Conservation (phyloP, 2,329 filamentous ascomycete species). For the Nemania sp. region DNA sequence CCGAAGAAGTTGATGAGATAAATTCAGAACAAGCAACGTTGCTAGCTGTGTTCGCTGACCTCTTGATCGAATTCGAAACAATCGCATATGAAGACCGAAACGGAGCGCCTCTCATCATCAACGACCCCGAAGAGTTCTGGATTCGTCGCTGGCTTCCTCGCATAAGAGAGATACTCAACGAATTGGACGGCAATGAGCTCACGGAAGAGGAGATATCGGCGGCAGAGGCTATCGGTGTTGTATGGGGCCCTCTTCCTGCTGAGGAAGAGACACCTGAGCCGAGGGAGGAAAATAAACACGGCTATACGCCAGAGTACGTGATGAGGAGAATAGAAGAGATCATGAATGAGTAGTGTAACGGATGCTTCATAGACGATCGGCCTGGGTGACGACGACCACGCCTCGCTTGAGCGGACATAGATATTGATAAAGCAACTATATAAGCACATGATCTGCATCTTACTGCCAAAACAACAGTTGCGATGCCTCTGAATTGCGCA, state of each 20-base stretch:
- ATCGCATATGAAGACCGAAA: constrained; percentile 9
- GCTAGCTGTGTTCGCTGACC: not conserved
- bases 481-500: too few relatives aligned
- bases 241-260: constrained; percentile 4
- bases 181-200: constrained; percentile 2
- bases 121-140: constrained; percentile 13
- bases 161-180: not conserved
- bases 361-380: not conserved
- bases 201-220: constrained; percentile 8
- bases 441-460: too few relatives aligned
- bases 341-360: constrained; percentile 1
- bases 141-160: constrained; percentile 16
- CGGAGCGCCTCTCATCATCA: constrained; percentile 7
- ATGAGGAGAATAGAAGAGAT: constrained; percentile 10
- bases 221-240: constrained; percentile 10
- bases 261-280: not conserved
- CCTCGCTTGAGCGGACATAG: too few relatives aligned
- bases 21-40: constrained; percentile 3
- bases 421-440: too few relatives aligned
- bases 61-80: constrained; percentile 1
- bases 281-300: not conserved
- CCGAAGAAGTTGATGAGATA: constrained; percentile 6
- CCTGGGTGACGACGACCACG: too few relatives aligned
- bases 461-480: too few relatives aligned
- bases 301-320: not conserved